phyloP scores from a whole-genome alignment of 1,284 basidiomycete species.

The Vanrija humicola region DNA sequence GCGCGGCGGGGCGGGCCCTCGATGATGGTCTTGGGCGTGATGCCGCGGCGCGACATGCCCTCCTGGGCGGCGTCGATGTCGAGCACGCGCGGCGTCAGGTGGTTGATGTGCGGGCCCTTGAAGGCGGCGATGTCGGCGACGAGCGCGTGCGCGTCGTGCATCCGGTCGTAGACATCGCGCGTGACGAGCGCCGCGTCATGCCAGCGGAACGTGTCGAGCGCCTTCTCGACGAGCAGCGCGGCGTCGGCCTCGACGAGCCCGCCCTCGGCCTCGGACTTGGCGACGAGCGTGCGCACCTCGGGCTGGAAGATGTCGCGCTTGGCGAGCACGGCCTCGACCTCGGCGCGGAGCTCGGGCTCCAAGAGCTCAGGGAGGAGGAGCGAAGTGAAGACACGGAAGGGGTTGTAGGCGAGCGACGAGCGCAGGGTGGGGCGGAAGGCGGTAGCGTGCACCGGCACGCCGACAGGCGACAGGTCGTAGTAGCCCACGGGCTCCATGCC shows the following conservation, averaged over 20 bases:
- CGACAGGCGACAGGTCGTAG: conserved; percentile 48
- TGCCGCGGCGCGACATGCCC: conserved; percentile 45
- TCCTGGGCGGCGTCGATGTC: conserved; percentile 50
- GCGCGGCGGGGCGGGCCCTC: conserved; percentile 46
- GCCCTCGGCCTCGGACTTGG: conserved; percentile 38
- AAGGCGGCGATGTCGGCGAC: conserved; percentile 51
- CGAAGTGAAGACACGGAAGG: conserved; percentile 50
- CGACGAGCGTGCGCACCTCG: conserved; percentile 32
- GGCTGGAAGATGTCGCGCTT: conserved; percentile 46
- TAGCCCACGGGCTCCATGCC: conserved; percentile 51
- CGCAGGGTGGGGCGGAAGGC: conserved; percentile 46
- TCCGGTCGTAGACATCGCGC: conserved; percentile 35
- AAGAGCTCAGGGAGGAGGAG: conserved; percentile 47
- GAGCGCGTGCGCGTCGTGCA: conserved; percentile 43
- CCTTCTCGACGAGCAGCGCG: conserved; percentile 38
- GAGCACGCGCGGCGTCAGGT: conserved; percentile 50
- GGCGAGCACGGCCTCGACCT: conserved; percentile 34
- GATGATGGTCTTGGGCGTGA: conserved; percentile 50
- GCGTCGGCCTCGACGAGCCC: conserved; percentile 26
- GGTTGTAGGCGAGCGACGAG: conserved; percentile 42
- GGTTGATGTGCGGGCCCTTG: conserved; percentile 51
- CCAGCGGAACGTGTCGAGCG: conserved; percentile 50
- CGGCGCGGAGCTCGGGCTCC: conserved; percentile 27
- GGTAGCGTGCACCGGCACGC: conserved; percentile 51
- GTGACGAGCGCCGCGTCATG: conserved; percentile 44